These are phyloP conservation scores for Colletotrichum sp. DNA, from an alignment of 2,329 filamentous ascomycete genomes.

Conservation along the genomic window DNA sequence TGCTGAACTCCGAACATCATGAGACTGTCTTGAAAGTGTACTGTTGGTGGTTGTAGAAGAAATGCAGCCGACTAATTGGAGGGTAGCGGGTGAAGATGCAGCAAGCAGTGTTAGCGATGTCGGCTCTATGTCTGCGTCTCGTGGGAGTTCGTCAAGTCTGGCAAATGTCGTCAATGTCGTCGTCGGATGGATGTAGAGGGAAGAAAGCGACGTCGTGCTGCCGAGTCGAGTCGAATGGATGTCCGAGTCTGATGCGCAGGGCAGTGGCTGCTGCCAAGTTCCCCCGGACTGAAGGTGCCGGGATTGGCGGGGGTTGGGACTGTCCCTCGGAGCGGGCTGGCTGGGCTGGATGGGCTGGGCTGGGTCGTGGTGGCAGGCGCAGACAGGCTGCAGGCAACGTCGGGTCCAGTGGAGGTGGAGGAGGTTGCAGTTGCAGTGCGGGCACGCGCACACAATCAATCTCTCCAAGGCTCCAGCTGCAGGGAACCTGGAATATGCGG, in stretches of 20 bases:
- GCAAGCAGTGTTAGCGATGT: background rate
- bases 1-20: slow-evolving; percentile 9
- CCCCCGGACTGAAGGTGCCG: slow-evolving; percentile 22
- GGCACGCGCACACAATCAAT: background rate
- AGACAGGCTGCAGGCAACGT: background rate
- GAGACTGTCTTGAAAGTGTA: background rate
- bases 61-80: background rate
- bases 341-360: background rate
- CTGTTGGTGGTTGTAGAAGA: background rate
- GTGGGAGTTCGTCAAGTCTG: background rate
- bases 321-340: background rate
- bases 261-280: slow-evolving; percentile 6
- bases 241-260: background rate
- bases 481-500: background rate
- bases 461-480: background rate
- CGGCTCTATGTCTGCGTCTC: background rate
- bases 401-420: background rate
- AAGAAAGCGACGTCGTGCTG: background rate
- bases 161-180: background rate
- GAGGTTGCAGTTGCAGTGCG: background rate
- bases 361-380: slow-evolving; percentile 1
- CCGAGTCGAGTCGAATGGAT: background rate
- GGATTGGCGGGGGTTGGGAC: slow-evolving; percentile 21
- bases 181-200: background rate
- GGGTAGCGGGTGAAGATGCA: background rate